Percentiles rank a stretch among this genome's conserved stretches.
Evolutionary conservation across 805 yeast genomes (phyloP).

Genomic region (Spathaspora gorwiae): DNA sequence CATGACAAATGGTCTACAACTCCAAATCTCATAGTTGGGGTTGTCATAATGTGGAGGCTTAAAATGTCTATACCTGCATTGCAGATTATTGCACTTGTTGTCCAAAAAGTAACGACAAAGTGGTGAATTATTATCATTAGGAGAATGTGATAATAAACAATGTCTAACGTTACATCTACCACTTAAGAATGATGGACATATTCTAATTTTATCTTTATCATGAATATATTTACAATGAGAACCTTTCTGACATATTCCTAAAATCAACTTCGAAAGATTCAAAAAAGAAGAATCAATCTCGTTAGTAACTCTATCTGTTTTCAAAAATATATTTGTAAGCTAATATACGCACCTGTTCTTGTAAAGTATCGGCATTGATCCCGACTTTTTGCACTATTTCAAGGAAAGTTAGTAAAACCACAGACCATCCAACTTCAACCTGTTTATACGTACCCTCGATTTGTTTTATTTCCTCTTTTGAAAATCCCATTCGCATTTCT

Average conservation of each 20-base stretch:
- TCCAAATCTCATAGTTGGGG: slow-evolving; percentile 34
- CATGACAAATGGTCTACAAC: slow-evolving; percentile 65
- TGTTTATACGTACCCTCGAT: background rate
- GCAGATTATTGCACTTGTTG: slow-evolving; percentile 32
- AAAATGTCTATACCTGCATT: slow-evolving; percentile 49
- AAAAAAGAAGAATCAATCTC: slow-evolving; percentile 9
- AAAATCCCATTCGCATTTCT: slow-evolving; percentile 24
- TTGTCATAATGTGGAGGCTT: slow-evolving; percentile 47
- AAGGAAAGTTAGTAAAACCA: slow-evolving; percentile 1
- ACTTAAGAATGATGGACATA: slow-evolving; percentile 49
- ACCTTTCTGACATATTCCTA: slow-evolving; percentile 53
- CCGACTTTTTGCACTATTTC: background rate
- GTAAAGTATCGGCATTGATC: slow-evolving; percentile 33
- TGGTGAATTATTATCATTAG: slow-evolving; percentile 55
- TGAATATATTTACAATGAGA: slow-evolving; percentile 52
- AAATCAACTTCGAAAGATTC: slow-evolving; percentile 15
- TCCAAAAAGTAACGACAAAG: slow-evolving; percentile 25
- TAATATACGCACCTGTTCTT: slow-evolving; percentile 31
- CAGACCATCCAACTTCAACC: background rate
- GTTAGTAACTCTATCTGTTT: slow-evolving; percentile 5
- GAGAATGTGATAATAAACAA: slow-evolving; percentile 55
- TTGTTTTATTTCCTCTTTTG: slow-evolving; percentile 5
- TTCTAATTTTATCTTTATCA: slow-evolving; percentile 43
- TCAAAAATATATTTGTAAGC: background rate
- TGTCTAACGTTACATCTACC: slow-evolving; percentile 44